Conservation (phyloP, 1,284 basidiomycete genomes). For the Leccinum pachyderme region DNA sequence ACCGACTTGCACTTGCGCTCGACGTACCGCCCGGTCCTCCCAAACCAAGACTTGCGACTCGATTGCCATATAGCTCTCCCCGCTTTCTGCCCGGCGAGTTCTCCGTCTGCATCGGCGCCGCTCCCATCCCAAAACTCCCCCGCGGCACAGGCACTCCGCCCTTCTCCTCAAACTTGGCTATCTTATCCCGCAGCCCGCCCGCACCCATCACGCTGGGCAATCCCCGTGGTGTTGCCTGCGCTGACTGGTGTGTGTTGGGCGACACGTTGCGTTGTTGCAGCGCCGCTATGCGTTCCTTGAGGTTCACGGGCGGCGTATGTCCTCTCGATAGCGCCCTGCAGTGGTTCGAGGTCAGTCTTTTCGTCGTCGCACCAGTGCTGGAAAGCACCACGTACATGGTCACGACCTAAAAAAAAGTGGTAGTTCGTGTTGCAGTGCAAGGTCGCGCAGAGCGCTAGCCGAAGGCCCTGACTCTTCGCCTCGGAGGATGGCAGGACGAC, state of each 20-base stretch:
- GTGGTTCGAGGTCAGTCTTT: conserved; percentile 17
- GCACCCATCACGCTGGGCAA: conserved; percentile 24
- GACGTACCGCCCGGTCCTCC: neutral
- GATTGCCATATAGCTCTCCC: conserved; percentile 70
- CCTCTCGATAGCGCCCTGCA: conserved; percentile 34
- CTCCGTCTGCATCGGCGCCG: conserved; percentile 49
- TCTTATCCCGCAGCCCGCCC: conserved; percentile 62
- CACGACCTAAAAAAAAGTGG: conserved; percentile 14
- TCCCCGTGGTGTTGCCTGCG: conserved; percentile 29
- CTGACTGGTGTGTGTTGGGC: conserved; percentile 33
- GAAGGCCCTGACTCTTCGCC: conserved; percentile 16
- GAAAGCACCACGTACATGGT: conserved; percentile 23
- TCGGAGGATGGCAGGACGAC: neutral
- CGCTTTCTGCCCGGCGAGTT: conserved; percentile 46
- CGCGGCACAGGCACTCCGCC: conserved; percentile 73
- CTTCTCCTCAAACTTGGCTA: conserved; percentile 74
- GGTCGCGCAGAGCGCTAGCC: conserved; percentile 7
- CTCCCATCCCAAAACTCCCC: conserved; percentile 67
- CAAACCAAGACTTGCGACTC: conserved; percentile 48
- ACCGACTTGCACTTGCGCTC: conserved; percentile 10
- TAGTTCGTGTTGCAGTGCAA: conserved; percentile 7
- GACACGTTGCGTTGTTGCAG: conserved; percentile 58
- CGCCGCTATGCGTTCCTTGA: conserved; percentile 76
- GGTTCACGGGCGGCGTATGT: conserved; percentile 50
- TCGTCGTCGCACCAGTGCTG: neutral